These are phyloP conservation scores for Cryptococcus sp. DNA, from an alignment of 1,284 basidiomycete genomes.

Conservation along the genomic window DNA sequence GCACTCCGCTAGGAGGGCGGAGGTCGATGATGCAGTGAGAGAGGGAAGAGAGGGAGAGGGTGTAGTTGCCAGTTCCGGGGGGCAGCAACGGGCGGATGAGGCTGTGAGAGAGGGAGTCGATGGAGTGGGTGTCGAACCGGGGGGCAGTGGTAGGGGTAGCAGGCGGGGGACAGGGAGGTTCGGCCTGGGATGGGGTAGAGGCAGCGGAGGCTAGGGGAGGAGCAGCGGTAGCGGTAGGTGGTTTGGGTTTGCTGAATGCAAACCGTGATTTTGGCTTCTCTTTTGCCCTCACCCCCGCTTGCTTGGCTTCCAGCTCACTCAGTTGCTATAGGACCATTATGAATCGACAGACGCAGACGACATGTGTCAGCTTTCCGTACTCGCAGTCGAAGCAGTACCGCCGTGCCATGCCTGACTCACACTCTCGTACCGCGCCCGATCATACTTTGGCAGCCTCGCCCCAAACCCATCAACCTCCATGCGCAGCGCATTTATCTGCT, in stretches of 20 bases:
- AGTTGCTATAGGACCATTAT: conserved; percentile 55
- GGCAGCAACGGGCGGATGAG: conserved; percentile 1
- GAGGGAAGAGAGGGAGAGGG: conserved; percentile 29
- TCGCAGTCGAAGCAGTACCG: background rate
- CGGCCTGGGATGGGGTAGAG: background rate
- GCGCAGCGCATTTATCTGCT: conserved; percentile 5
- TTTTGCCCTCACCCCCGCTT: conserved; percentile 56
- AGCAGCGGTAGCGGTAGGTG: background rate
- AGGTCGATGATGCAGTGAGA: conserved; percentile 65
- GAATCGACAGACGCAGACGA: conserved; percentile 51
- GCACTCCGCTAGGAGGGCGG: conserved; percentile 2
- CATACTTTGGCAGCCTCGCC: conserved; percentile 11
- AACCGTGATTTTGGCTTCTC: conserved; percentile 61
- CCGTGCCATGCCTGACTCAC: background rate
- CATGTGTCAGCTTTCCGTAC: conserved; percentile 45
- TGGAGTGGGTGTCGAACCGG: conserved; percentile 45
- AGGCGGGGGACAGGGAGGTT: conserved; percentile 22
- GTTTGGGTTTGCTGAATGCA: conserved; percentile 58
- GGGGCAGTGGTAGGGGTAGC: conserved; percentile 7
- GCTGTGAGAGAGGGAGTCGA: conserved; percentile 56
- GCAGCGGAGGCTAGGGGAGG: conserved; percentile 4
- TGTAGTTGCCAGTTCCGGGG: conserved; percentile 16
- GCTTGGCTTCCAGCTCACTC: conserved; percentile 56
- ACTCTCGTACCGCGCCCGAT: conserved; percentile 12
- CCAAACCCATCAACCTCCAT: conserved; percentile 3